Base-by-base conservation (phyloP, 768 basidiomycete genomes). In the Tremella yokohamensis region DNA sequence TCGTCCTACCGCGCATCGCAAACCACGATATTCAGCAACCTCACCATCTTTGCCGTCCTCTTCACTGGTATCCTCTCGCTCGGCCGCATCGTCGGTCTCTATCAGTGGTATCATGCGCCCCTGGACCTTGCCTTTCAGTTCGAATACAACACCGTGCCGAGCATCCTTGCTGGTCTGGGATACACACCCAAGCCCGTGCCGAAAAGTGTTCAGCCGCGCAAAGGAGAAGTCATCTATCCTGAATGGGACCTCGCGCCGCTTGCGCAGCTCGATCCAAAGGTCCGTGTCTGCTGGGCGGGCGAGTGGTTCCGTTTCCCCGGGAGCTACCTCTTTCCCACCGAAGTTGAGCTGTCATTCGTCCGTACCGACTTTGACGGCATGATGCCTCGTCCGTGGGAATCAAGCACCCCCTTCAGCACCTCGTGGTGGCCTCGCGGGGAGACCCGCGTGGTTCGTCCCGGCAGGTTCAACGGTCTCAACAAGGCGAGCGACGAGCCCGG, bases 271-370 rank as follows among this genome's bases (percentile, higher is more conserved):
- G 82, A 85, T 56, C 78, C 58, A 3, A 66, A 60, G 40, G 44
- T 98, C 57, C 84, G 81, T 25, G 71, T 99, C 1, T 99, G 96
- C 77, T 80, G 88, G 51, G 90, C 87, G 49, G 93, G 92, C 75
- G 96, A 99, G 77, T 99, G 96, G 96, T 81, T 97, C 72, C 83
- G 94, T 20, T 99, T 91, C 81, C 89, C 92, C 2, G 84, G 90
- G 2, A 87, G 88, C 73, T 97, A 88, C 76, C 82, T 94, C 49
- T 82, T 98, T 19, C 92, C 93, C 1, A 83, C 86, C 57, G 87
- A 84, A 24, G 79, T 98, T 57, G 81, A 84, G 24, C 84, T 94
- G n/a, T 82, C 86, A 57, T 97, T 91, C 77, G 80, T 98, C 75
- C 89, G 91, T 79, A 91, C 87, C 76, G 90, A 87, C 57, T 97